Evolutionary conservation across 495 filamentous ascomycete species (phyloP), one percentile per base, ranked within the genome.

Genomic region (Daldinia loculata): DNA sequence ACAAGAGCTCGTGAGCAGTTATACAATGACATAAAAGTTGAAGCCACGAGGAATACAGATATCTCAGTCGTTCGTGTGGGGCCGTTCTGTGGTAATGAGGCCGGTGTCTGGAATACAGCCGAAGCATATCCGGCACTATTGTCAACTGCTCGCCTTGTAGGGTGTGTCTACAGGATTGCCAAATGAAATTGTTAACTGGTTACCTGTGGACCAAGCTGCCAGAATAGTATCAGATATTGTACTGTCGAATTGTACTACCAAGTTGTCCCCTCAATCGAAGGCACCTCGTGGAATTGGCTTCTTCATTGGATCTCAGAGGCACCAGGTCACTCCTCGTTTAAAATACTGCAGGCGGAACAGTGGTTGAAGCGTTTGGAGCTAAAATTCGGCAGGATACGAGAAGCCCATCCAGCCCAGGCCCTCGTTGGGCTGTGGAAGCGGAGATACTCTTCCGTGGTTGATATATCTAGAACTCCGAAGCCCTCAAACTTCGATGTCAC

Each of bases 51-150:
- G 4, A 69, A 80, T 1, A 79, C 83, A 4, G 61, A 75, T 7
- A 75, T 84, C 0, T 81, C 81, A n/a, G 82, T 87, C 0, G 79
- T 89, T 6, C 81, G 89, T 6, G 86, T 89, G 9, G 89, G 89
- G 0, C 88, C 90, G 67, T 81, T 90, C 8, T 77, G 79, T n/a
- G 88, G 85, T 2, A 87, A 88, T 61, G 73, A 75, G 15, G 59
- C 67, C 11, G 87, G 87, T 1, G 53, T 71, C 34, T 91, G 89
- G 89, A 90, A 89, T 74, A 80, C 82, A 27, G 83, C 68, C 6
- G 88, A 91, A 63, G 84, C 84, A 0, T 76, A 88, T 1, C 85
- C 88, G 19, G 67, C 86, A 27, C 86, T 91, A 69, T 76, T 90
- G 5, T 80, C 84, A 32, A 86, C 83, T 2, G 84, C 86, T 12